Evolutionary conservation across 495 filamentous ascomycete genomes (phyloP).

Genomic region (Hypoxylon rickii): DNA sequence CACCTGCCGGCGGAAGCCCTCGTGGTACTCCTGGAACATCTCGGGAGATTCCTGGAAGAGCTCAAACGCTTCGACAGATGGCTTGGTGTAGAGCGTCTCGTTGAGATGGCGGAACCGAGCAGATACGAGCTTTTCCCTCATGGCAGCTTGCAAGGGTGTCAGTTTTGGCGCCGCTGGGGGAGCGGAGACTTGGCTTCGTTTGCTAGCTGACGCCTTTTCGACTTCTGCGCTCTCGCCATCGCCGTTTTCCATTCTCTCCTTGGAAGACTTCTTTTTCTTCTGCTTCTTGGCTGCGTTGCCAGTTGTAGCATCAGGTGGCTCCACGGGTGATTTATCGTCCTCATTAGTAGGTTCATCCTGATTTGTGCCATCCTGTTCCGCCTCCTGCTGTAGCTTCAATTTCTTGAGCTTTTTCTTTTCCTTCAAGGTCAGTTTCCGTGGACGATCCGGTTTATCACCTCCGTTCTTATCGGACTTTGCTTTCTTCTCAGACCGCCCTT

Average conservation of each 20-base stretch:
- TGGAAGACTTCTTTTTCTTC: slow-evolving; percentile 40
- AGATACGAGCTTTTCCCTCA: slow-evolving; percentile 89
- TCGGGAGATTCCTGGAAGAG: slow-evolving; percentile 82
- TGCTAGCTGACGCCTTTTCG: background rate
- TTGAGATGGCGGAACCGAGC: slow-evolving; percentile 98
- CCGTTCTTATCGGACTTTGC: slow-evolving; percentile 30
- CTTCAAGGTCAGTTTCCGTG: slow-evolving; percentile 35
- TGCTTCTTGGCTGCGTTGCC: slow-evolving; percentile 42
- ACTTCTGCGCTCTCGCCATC: slow-evolving; percentile 9
- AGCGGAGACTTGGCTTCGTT: slow-evolving; percentile 14
- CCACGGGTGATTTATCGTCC: background rate
- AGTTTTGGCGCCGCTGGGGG: slow-evolving; percentile 56
- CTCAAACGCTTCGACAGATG: slow-evolving; percentile 74
- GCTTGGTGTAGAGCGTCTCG: slow-evolving; percentile 90
- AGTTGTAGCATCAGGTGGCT: slow-evolving; percentile 4
- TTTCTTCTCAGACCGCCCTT: slow-evolving; percentile 57
- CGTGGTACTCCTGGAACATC: slow-evolving; percentile 92
- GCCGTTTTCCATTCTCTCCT: slow-evolving; percentile 23
- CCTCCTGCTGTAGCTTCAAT: slow-evolving; percentile 32
- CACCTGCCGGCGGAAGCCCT: slow-evolving; percentile 92
- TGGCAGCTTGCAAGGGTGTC: slow-evolving; percentile 88
- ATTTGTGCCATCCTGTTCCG: slow-evolving; percentile 7
- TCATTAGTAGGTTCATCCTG: slow-evolving; percentile 13
- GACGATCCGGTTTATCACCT: slow-evolving; percentile 16
- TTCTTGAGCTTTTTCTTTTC: slow-evolving; percentile 54